These are phyloP conservation scores for Lactifluus hygrophoroides DNA, from an alignment of 768 basidiomycete genomes.

Conservation along the genomic window DNA sequence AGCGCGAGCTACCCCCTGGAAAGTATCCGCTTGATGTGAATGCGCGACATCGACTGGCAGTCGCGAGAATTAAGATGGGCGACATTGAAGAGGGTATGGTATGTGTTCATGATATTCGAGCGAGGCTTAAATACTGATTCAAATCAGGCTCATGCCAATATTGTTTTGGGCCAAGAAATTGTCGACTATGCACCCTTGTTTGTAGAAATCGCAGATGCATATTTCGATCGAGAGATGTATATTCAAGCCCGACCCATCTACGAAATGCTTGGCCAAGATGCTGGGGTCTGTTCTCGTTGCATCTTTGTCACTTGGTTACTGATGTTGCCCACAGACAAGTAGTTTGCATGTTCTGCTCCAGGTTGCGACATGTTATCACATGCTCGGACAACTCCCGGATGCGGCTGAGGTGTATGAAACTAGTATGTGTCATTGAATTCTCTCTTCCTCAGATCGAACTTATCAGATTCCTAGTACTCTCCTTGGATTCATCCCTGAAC, in stretches of 20 bases:
- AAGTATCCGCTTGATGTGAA: conserved; percentile 62
- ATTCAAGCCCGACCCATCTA: conserved; percentile 75
- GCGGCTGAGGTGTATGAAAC: conserved; percentile 81
- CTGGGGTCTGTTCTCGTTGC: conserved; percentile 42
- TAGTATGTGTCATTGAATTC: conserved; percentile 37
- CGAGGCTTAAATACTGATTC: neutral
- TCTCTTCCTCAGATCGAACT: neutral
- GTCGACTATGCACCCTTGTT: conserved; percentile 73
- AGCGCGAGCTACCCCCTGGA: conserved; percentile 46
- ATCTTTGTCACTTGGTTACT: neutral
- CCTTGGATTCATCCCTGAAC: conserved; percentile 63
- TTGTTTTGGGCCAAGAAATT: conserved; percentile 64
- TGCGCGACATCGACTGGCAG: conserved; percentile 73
- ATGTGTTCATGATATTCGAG: conserved; percentile 17
- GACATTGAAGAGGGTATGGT: conserved; percentile 80
- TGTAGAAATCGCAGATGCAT: conserved; percentile 78
- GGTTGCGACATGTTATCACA: conserved; percentile 74
- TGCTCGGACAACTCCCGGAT: conserved; percentile 63
- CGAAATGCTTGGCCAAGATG: conserved; percentile 64
- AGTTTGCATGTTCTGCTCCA: conserved; percentile 63
- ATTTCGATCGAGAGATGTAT: conserved; percentile 67
- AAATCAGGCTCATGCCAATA: conserved; percentile 62
- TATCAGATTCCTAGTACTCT: conserved; percentile 43
- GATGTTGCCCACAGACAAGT: conserved; percentile 46
- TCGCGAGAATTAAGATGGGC: conserved; percentile 74